These are phyloP conservation scores for Skeletonema costatum DNA, from an alignment of 108 stramenopile genomes.

Conservation along the genomic window DNA sequence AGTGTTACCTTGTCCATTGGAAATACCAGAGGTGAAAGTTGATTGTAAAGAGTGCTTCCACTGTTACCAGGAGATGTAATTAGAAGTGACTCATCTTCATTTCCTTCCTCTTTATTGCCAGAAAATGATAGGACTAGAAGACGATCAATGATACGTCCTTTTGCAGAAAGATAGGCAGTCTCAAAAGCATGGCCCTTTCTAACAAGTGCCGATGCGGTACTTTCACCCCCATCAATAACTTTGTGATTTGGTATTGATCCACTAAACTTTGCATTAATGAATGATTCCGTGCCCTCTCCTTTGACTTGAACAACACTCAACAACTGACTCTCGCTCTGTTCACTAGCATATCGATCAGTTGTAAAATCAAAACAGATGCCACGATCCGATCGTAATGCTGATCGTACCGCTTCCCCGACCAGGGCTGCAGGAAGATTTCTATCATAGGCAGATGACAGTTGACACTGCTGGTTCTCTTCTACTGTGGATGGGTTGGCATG, in stretches of 20 bases:
- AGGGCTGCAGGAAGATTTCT: slow-evolving; percentile 69
- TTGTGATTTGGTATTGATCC: slow-evolving; percentile 35
- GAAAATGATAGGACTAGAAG: slow-evolving; percentile 47
- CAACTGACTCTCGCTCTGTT: slow-evolving; percentile 24
- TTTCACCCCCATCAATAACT: neutral
- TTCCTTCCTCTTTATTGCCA: slow-evolving; percentile 5
- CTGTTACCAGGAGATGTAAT: slow-evolving; percentile 83
- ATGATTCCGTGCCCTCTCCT: slow-evolving; percentile 62
- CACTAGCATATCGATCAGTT: slow-evolving; percentile 26
- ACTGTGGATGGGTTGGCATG: neutral
- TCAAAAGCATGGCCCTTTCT: slow-evolving; percentile 43
- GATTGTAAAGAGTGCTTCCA: slow-evolving; percentile 48
- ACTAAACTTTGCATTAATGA: slow-evolving; percentile 77
- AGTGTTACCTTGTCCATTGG: slow-evolving; percentile 76
- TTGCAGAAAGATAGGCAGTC: slow-evolving; percentile 68
- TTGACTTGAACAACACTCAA: slow-evolving; percentile 56
- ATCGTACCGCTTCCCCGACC: slow-evolving; percentile 83
- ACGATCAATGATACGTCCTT: slow-evolving; percentile 75
- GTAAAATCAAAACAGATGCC: slow-evolving; percentile 60
- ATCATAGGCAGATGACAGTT: slow-evolving; percentile 62
- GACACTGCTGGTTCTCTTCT: neutral
- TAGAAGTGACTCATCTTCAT: slow-evolving; percentile 49
- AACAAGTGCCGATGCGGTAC: slow-evolving; percentile 8
- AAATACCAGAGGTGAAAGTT: slow-evolving; percentile 78
- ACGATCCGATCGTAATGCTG: slow-evolving; percentile 66